Evolutionary conservation across 805 yeast species (phyloP), one percentile per base, ranked within the genome.

Genomic region (Diddensiella santjacobensis): DNA sequence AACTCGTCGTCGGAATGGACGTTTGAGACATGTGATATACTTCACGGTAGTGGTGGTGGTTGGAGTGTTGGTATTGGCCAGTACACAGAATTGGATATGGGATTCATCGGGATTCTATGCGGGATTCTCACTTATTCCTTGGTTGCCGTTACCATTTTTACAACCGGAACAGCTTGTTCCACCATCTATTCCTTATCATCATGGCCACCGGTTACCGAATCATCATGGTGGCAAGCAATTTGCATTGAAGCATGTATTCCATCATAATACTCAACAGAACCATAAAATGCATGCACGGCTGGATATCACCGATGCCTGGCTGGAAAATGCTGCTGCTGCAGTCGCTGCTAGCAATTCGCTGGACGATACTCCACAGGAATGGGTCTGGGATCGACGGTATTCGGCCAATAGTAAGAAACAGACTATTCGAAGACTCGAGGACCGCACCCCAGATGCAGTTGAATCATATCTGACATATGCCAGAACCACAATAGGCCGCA

Each of bases 401-500:
- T 5, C 38, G 24, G 18, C 44, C 33, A n/a, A 40, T 19, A 20
- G 50, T 15, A 37, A 39, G 39, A 39, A 50, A 3, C 42, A 51
- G 29, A 33, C 42, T 11, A 56, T 64, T 15, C 66, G 61, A 35
- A 62, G 86, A 44, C 52, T 81, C 54, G 58, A 57, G 1, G 64
- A 74, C 33, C 63, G 84, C 17, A 64, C 71, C 40, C 90, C 90
- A 0, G 80, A 78, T 39, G 78, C 75, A 59, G 69, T 87, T 48
- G 89, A 84, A 59, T 73, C 83, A 2, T 85, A 83, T 61, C 62
- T 86, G 40, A 72, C 75, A 15, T 81, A 74, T 61, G 81, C 87
- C 0, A 62, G 73, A 26, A 19, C 11, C 5, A 46, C 42, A n/a
- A 47, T 35, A 22, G 22, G 33, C 24, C 45, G 64, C 67, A 11